Evolutionary conservation across 805 yeast species (phyloP).

Genomic region (Candida wancherniae): DNA sequence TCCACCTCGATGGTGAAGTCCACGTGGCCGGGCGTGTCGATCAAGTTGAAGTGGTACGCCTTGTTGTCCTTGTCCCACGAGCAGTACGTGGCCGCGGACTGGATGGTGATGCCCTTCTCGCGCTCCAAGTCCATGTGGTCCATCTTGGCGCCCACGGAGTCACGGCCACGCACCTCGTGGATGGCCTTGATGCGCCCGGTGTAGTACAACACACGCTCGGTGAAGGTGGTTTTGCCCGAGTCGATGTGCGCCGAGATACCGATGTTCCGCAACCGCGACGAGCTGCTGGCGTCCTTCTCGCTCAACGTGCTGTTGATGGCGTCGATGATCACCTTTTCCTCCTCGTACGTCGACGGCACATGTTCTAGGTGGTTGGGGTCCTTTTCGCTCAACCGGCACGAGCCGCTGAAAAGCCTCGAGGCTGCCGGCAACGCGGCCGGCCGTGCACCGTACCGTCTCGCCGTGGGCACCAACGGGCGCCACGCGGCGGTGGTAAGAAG

Average conservation of each 20-base stretch:
- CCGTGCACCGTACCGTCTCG: too few species aligned
- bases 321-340: conserved; percentile 67
- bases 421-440: too few species aligned
- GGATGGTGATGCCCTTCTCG: conserved; percentile 98
- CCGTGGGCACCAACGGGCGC: too few species aligned
- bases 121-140: conserved; percentile 98
- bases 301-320: conserved; percentile 46
- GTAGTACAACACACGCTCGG: conserved; percentile 92
- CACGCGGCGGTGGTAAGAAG: too few species aligned
- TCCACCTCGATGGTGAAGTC: conserved; percentile 99
- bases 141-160: conserved; percentile 98
- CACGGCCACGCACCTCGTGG: conserved; percentile 95
- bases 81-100: conserved; percentile 98
- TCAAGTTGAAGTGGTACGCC: conserved; percentile 83
- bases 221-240: conserved; percentile 96
- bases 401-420: too few species aligned
- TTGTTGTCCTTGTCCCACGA: conserved; percentile 78
- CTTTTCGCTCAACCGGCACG: too few species aligned
- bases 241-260: conserved; percentile 98
- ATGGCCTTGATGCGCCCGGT: conserved; percentile 96
- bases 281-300: conserved; percentile 47
- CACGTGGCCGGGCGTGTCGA: conserved; percentile 98
- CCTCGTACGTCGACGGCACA: conserved; percentile 53
- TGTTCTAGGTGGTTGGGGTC: conserved; percentile 10
- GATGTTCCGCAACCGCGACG: conserved; percentile 75